Evolutionary conservation across 331 rosid genomes (phyloP), one percentile per base, ranked within the genome.

Genomic region (Stylosanthes scabra): DNA sequence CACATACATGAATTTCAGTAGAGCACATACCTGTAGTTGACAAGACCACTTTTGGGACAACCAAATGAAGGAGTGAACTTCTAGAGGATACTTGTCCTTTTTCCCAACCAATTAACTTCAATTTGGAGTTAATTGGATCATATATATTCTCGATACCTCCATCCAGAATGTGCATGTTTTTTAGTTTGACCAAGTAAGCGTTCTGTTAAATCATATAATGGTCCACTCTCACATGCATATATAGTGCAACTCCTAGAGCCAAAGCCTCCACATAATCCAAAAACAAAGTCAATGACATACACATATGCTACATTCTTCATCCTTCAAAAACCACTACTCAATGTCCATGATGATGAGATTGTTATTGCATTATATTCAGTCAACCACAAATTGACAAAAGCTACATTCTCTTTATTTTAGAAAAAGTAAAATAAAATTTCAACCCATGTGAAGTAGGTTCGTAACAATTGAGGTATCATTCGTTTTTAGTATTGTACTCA

Each of bases 111-210:
- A 13, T 27, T 13, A 27, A 8, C 9, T 7, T 45, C 4, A 31
- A 31, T 31, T 31, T 31, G 37, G 25, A 46, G 57, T 28, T 46
- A n/a, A n/a, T n/a, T n/a, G 7, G 70, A 58, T 58, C n/a, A n/a
- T n/a, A n/a, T 31, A 31, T 2, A 31, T 31, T 31, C 37, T 31
- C 51, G 10, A 50, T 28, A 62, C 14, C n/a, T n/a, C n/a, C n/a
- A 39, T 63, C 13, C 0, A 11, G 42, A 14, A 31, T 4, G 44
- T 40, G n/a, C n/a, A n/a, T 2, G 5, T 65, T 56, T 31, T 1
- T 31, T 2, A 31, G 37, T 31, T 31, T 74, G 72, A 74, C 79
- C 1, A 14, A 47, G 66, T 65, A 40, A 63, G 49, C 40, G 64
- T 29, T 13, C 8, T 27, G 15, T 25, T 58, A 12, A 6, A 8